Evolutionary conservation across 129 eudicot genomes (phyloP).

Genomic region (Helianthus annuus): DNA sequence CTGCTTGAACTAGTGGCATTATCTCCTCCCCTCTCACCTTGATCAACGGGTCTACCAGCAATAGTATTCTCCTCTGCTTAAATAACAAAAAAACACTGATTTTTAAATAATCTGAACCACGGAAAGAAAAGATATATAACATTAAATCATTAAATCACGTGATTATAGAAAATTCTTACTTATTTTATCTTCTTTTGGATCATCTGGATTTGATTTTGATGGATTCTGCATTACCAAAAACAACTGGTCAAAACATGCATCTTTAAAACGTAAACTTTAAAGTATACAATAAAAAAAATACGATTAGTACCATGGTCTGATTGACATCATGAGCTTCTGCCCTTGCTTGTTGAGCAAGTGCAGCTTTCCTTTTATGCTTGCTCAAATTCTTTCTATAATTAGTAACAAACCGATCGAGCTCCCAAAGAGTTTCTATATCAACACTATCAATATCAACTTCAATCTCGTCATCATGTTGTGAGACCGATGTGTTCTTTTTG

Average conservation of each 20-base stretch:
- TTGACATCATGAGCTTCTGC: conserved; percentile 42
- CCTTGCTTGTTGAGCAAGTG: conserved; percentile 71
- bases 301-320: conserved; percentile 34
- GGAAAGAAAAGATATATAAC: background rate
- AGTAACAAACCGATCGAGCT: conserved; percentile 86
- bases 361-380: conserved; percentile 78
- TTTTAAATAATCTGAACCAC: background rate
- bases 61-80: conserved; percentile 45
- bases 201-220: conserved; percentile 30
- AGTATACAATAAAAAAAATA: background rate
- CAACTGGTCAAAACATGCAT: conserved; percentile 12
- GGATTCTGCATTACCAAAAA: conserved; percentile 50
- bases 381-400: conserved; percentile 87
- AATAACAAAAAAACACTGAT: background rate
- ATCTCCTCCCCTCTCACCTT: conserved; percentile 48
- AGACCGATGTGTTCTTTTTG: conserved; percentile 60
- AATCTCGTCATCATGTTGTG: conserved; percentile 83
- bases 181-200: conserved; percentile 43
- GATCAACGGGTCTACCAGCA: conserved; percentile 38
- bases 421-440: conserved; percentile 98
- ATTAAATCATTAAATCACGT: conserved; percentile 2
- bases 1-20: conserved; percentile 83
- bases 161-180: conserved; percentile 34
- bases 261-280: background rate
- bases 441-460: conserved; percentile 93